Evolutionary conservation across 352 stramenopile genomes (phyloP).

Genomic region (Pythium coloratum): DNA sequence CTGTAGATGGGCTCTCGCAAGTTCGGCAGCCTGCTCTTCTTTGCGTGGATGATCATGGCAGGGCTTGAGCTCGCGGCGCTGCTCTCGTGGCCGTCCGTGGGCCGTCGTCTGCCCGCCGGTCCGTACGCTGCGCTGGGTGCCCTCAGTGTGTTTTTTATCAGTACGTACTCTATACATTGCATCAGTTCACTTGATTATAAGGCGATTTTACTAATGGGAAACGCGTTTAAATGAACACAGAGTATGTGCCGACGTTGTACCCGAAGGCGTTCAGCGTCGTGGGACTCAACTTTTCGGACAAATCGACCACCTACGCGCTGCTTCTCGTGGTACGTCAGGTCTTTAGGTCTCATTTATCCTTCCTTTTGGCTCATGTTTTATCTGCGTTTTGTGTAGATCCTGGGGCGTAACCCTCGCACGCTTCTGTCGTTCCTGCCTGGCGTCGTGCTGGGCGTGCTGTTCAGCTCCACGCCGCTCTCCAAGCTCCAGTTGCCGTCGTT

Average conservation of each 20-base stretch:
- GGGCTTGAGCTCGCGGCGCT: conserved; percentile 49
- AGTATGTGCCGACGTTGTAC: conserved; percentile 75
- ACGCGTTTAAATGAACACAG: conserved; percentile 28
- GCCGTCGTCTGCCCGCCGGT: conserved; percentile 49
- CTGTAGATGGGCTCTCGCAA: conserved; percentile 82
- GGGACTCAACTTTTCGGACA: conserved; percentile 81
- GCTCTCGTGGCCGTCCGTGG: conserved; percentile 39
- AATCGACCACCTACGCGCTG: conserved; percentile 75
- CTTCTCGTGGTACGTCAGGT: conserved; percentile 57
- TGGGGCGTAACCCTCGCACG: conserved; percentile 55
- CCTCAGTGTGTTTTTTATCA: conserved; percentile 77
- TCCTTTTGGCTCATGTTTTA: neutral
- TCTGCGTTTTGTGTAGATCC: conserved; percentile 40
- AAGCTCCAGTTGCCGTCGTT: conserved; percentile 74
- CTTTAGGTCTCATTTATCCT: neutral
- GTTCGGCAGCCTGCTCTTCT: conserved; percentile 76
- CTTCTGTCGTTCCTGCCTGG: conserved; percentile 65
- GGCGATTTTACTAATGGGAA: neutral
- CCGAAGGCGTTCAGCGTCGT: conserved; percentile 59
- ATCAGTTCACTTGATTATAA: neutral
- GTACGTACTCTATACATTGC: conserved; percentile 34
- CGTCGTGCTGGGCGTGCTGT: conserved; percentile 59
- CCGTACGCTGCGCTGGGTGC: conserved; percentile 73
- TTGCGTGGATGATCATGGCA: conserved; percentile 52
- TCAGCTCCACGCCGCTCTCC: conserved; percentile 69